Evolutionary conservation across 2,329 filamentous ascomycete species (phyloP), one percentile per base, ranked within the genome.

Genomic region (Zasmidium citrigriseum): DNA sequence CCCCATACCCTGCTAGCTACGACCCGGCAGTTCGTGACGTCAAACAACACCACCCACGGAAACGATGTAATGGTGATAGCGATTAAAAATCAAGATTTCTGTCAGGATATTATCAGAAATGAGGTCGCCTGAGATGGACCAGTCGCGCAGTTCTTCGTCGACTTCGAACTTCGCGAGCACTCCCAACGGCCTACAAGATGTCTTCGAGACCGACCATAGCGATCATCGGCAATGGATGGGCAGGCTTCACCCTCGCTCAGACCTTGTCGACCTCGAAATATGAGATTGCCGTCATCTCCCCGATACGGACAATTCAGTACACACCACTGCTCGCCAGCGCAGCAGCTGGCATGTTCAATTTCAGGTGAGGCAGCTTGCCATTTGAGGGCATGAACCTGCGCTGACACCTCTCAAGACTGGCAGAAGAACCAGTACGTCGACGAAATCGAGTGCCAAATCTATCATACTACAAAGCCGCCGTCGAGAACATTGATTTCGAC

Each of bases 301-400:
- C 77, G 1, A 59, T 72, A 5, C 69, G 76, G 5, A 80, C 77
- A 2, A 72, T 76, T 25, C 75, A 76, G 49, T 77, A 79, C 56
- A 80, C 78, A 0, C 77, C 78, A 7, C 68, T 80, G 2, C 72
- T 80, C 5, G 77, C 77, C 11, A 77, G 73, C 49, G 78, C 77
- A 20, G 77, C 78, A 7, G 76, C 75, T 46, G 76, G 75, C 1
- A 71, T 78, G 25, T 79, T 79, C 70, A 72, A 78, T 16, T 41
- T 41, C 34, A 41, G 34, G 54, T 78, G 78, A 59, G 71, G 55
- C n/a, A n/a, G n/a, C n/a, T n/a, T n/a, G n/a, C n/a, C n/a, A n/a
- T n/a, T n/a, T n/a, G n/a, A n/a, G n/a, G n/a, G 80, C 86, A 18
- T 78, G 80, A 1, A 80, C 85, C 3, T 82, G 85, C 48, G 79